Evolutionary conservation across 495 filamentous ascomycete species (phyloP).

Genomic region (Aspergillus affinis): DNA sequence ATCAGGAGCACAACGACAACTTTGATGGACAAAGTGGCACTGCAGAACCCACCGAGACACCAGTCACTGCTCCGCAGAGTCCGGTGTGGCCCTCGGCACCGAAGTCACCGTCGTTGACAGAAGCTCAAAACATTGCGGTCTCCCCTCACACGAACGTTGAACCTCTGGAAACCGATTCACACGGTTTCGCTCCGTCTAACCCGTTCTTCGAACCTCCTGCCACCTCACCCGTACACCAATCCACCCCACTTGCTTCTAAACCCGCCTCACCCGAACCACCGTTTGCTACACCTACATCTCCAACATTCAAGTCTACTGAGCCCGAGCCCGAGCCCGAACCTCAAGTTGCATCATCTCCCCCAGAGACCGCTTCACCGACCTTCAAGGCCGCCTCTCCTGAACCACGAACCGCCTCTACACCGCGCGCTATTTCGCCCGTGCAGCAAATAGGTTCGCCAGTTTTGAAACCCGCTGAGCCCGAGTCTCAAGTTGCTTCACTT

Average conservation of each 20-base stretch:
- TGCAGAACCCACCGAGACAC: constrained; percentile 19
- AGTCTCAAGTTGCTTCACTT: not conserved
- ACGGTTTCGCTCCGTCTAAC: constrained; percentile 4
- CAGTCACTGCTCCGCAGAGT: constrained; percentile 26
- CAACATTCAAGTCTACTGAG: not conserved
- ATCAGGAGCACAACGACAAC: constrained; percentile 11
- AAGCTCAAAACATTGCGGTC: constrained; percentile 13
- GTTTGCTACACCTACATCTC: constrained; percentile 10
- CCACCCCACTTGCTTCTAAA: constrained; percentile 17
- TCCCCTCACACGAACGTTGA: constrained; percentile 8
- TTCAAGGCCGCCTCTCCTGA: constrained; percentile 12
- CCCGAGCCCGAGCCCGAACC: constrained; percentile 1
- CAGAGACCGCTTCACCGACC: constrained; percentile 10
- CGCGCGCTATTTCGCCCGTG: not conserved
- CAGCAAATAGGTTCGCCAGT: not conserved
- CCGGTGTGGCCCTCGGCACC: constrained; percentile 13
- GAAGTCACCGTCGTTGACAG: constrained; percentile 28
- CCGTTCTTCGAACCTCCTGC: constrained; percentile 9
- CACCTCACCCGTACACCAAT: constrained; percentile 5
- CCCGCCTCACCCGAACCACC: constrained; percentile 13
- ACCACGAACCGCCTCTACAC: not conserved
- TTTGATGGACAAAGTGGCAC: constrained; percentile 19
- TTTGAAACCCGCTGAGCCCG: not conserved
- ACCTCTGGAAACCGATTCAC: constrained; percentile 8
- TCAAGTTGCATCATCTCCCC: constrained; percentile 6